Conservation (phyloP, 306 rosid species). For the Dalbergia oliveri region DNA sequence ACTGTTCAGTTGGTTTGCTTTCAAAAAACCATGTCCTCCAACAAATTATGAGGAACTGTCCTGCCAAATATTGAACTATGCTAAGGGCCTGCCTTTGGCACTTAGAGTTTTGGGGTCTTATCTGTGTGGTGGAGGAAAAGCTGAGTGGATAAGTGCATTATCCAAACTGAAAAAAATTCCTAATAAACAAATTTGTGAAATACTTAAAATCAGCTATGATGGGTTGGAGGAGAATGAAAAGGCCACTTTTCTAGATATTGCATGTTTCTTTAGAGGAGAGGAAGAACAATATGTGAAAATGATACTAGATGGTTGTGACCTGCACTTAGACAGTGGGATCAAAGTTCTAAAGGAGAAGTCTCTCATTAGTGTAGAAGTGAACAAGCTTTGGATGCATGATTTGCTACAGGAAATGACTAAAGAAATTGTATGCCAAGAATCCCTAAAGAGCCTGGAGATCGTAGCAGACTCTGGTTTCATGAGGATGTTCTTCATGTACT, state of each 20-base stretch:
- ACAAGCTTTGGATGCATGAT: conserved; percentile 47
- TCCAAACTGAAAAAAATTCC: not conserved
- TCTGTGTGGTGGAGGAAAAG: not conserved
- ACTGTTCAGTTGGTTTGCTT: conserved; percentile 34
- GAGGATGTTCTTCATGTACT: conserved; percentile 43
- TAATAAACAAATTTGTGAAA: not conserved
- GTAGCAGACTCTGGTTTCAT: conserved; percentile 46
- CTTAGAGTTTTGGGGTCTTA: conserved; percentile 16
- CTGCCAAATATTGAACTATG: conserved; percentile 2
- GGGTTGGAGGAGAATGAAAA: conserved; percentile 39
- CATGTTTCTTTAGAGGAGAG: conserved; percentile 50
- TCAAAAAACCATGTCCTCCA: conserved; percentile 2
- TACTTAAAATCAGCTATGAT: conserved; percentile 39
- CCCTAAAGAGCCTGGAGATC: conserved; percentile 13
- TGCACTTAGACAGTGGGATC: conserved; percentile 14
- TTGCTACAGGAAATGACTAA: conserved; percentile 49
- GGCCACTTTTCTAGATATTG: conserved; percentile 36
- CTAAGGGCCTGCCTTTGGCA: conserved; percentile 42
- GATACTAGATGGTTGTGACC: conserved; percentile 31
- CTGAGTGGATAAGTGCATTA: conserved; percentile 11
- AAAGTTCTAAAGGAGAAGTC: conserved; percentile 24
- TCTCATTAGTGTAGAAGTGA: conserved; percentile 17
- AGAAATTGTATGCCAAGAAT: conserved; percentile 41
- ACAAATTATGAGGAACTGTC: conserved; percentile 8
- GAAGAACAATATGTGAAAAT: not conserved